Evolutionary conservation across 345 rosid genomes (phyloP).

Genomic region (Passiflora organensis): DNA sequence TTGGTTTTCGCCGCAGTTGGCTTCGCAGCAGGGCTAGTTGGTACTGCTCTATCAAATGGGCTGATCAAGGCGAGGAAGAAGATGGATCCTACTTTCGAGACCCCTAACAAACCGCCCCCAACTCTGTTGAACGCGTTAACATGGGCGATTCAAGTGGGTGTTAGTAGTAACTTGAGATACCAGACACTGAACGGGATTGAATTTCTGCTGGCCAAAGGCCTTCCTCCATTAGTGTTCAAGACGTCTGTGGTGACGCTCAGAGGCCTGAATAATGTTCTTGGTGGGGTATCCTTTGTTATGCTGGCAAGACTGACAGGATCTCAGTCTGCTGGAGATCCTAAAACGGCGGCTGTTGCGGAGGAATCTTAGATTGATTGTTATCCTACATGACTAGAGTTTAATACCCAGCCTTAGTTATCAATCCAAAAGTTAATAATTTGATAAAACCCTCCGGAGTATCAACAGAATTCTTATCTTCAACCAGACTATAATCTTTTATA

Average conservation of each 20-base stretch:
- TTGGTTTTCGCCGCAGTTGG: constrained; percentile 82
- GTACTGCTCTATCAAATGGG: constrained; percentile 77
- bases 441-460: too few species aligned
- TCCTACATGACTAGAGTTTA: constrained; percentile 20
- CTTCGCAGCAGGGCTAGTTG: constrained; percentile 85
- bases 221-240: constrained; percentile 67
- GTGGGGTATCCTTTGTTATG: constrained; percentile 88
- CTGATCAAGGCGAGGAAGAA: constrained; percentile 83
- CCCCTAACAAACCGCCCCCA: constrained; percentile 90
- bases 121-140: constrained; percentile 74
- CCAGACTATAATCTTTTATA: too few species aligned
- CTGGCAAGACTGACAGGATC: constrained; percentile 95
- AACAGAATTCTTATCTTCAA: too few species aligned
- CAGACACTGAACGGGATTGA: constrained; percentile 83
- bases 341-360: not conserved
- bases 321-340: constrained; percentile 43
- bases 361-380: constrained; percentile 1
- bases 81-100: constrained; percentile 84
- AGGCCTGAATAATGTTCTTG: constrained; percentile 71
- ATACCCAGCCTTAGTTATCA: too few species aligned
- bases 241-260: constrained; percentile 75
- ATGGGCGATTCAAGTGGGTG: constrained; percentile 93
- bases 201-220: constrained; percentile 56
- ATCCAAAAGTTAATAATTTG: too few species aligned
- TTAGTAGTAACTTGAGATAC: constrained; percentile 87